A percentile compares a stretch with the other conserved stretches of the same genome.
Evolutionary conservation across 306 rosid genomes (phyloP).

Genomic region (Rosa multiflora): DNA sequence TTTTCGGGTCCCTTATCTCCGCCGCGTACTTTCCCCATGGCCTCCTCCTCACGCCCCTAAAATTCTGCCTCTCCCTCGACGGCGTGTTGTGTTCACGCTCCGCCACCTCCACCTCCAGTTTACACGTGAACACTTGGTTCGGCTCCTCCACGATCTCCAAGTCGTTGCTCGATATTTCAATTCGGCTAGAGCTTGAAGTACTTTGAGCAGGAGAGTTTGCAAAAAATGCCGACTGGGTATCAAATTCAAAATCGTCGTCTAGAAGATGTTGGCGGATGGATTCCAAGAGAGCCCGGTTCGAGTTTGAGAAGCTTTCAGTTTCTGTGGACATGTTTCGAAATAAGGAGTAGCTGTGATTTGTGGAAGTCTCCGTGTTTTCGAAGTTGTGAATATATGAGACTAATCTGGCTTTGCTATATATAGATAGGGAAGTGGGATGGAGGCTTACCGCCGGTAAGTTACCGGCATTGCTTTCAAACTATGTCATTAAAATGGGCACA

Average conservation of each 20-base stretch:
- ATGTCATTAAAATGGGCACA: not conserved
- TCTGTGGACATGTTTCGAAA: not conserved
- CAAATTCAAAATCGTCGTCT: not conserved
- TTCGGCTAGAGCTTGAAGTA: not conserved
- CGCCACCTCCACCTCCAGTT: not conserved
- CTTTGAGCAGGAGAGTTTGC: not conserved
- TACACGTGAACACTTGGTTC: not conserved
- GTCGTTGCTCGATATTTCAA: too few relatives aligned
- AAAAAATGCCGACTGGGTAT: not conserved
- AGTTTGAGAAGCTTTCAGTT: not conserved
- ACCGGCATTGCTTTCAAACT: not conserved
- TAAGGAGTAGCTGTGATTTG: not conserved
- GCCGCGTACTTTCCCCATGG: slow-evolving; percentile 63
- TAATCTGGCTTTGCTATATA: not conserved
- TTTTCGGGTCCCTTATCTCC: slow-evolving; percentile 38
- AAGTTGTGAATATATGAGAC: not conserved
- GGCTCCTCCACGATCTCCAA: not conserved
- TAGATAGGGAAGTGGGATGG: not conserved
- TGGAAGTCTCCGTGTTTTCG: not conserved
- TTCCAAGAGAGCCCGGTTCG: not conserved
- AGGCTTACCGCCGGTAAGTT: not conserved
- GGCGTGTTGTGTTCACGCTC: not conserved
- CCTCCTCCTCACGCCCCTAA: slow-evolving; percentile 50
- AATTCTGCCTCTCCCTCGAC: slow-evolving; percentile 2
- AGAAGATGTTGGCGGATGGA: slow-evolving; percentile 17